These are phyloP conservation scores for Salvia splendens DNA, from an alignment of 257 asterid species.

Conservation along the genomic window DNA sequence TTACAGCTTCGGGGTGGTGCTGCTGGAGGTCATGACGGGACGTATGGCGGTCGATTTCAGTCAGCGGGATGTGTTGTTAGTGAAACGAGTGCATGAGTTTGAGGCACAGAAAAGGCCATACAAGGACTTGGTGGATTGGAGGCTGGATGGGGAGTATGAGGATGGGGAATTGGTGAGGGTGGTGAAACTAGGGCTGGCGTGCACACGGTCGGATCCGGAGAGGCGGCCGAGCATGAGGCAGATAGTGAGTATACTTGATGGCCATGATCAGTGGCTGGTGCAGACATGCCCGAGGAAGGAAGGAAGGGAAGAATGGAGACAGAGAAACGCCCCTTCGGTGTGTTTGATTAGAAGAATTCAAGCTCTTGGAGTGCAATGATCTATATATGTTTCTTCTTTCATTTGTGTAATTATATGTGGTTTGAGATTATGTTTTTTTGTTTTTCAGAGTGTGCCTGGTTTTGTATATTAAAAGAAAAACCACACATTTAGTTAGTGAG, in stretches of 20 bases:
- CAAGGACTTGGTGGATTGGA: slow-evolving; percentile 63
- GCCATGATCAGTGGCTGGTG: slow-evolving; percentile 67
- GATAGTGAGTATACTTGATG: slow-evolving; percentile 80
- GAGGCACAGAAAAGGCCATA: slow-evolving; percentile 49
- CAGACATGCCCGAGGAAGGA: slow-evolving; percentile 48
- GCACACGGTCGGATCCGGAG: slow-evolving; percentile 66
- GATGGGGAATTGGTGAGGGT: slow-evolving; percentile 61
- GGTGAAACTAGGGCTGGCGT: slow-evolving; percentile 73
- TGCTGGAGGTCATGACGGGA: slow-evolving; percentile 81
- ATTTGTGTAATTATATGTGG: not conserved
- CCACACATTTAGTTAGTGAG: not conserved
- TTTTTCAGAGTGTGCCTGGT: not conserved
- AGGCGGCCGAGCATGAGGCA: slow-evolving; percentile 82
- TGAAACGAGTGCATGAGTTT: slow-evolving; percentile 54
- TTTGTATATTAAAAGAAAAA: not conserved
- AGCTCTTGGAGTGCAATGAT: slow-evolving; percentile 81
- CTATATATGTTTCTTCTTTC: slow-evolving; percentile 15
- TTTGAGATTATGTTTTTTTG: not conserved
- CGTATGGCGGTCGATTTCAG: slow-evolving; percentile 81
- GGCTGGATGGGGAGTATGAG: slow-evolving; percentile 62
- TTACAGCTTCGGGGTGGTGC: slow-evolving; percentile 84
- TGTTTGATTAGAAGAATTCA: slow-evolving; percentile 73
- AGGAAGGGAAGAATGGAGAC: slow-evolving; percentile 67
- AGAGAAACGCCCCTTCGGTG: slow-evolving; percentile 62
- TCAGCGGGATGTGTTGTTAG: slow-evolving; percentile 57